Base-by-base conservation (phyloP, 257 asterid genomes). In the Ehretia macrophylla region DNA sequence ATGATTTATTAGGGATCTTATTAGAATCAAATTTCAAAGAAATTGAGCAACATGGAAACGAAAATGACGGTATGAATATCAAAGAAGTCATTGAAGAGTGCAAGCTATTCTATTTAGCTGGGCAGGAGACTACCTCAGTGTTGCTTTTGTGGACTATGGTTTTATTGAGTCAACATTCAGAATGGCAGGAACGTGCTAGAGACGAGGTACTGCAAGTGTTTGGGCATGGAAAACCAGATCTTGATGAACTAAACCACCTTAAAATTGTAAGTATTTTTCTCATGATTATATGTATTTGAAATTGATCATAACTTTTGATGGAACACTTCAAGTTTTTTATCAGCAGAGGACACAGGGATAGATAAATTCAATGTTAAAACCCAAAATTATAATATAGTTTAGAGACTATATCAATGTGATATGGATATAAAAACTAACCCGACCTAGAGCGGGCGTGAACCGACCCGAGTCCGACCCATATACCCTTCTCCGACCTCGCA, bases 91-190 rank as follows among this genome's bases (percentile, higher is more conserved):
- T 68, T 47, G 63, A 68, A 42, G 75, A 74, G 38, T 68, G 75
- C 64, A 68, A 68, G 38, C 11, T 74, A 17, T 74, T 74, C 51
- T 74, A 74, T 32, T 50, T 74, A 22, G 75, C 75, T 0, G 79
- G 79, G 0, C 79, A 74, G 16, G 75, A 74, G 42, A 64, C 79
- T 2, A 64, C 72, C n/a, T 52, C 75, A 0, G 32, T 8, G 6
- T 32, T 68, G 20, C 69, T 74, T 40, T 71, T 68, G 6, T 74
- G 79, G 79, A 64, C 79, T 1, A 59, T 68, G 75, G 5, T 74
- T 37, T 52, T 74, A 16, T 35, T 74, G 51, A 17, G 79, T 54
- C 49, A 49, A 18, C 50, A 63, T 51, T 40, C 5, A 9, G 65
- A 68, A 0, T 73, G 79, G 75, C 79, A 73, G 58, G 19, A 27